Evolutionary conservation across 352 stramenopile species (phyloP), one percentile per base, ranked within the genome.

Genomic region (Pythium rishiriense): DNA sequence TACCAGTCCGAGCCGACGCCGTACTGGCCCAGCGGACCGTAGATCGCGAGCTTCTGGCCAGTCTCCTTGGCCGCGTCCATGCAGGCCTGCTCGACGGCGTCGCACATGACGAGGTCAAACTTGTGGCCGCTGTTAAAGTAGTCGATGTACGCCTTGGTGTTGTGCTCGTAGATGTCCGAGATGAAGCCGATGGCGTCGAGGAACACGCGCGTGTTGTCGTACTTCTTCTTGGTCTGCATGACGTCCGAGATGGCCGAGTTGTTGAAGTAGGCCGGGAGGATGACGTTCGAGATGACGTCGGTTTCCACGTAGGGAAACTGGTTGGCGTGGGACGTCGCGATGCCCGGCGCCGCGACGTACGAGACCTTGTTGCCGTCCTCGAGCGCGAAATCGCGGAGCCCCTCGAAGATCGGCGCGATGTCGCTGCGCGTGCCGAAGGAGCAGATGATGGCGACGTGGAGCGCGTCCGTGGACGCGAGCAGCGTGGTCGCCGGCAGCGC

Each of bases 161-260:
- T 69, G 62, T 59, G 54, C 46, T 69, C 62, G 48, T 69, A 69
- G n/a, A 69, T 64, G 31, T 69, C 62, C 19, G 55, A 53, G 55
- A 69, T 69, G 29, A 42, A 45, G 26, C 55, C 55, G 54, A 69
- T 69, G 1, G 54, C 62, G 24, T 69, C 62, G 3, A 69, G 49
- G 47, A 69, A 69, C 17, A 69, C 48, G 12, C 50, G 53, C 47
- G 62, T 69, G 39, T 69, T 69, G 54, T 69, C 62, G 39, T 64
- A 59, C 47, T 54, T 53, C 21, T 63, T 48, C 54, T 64, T 63
- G 62, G 62, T 69, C 54, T 69, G 62, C 54, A 69, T 61, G 29
- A 69, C 50, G 28, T 64, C 55, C 14, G 62, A 33, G 31, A 69
- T 69, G 24, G 62, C 62, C 35, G 62, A 64, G 62, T 69, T 63